Conservation (phyloP, 768 basidiomycete species). For the Tremella fuciformis region DNA sequence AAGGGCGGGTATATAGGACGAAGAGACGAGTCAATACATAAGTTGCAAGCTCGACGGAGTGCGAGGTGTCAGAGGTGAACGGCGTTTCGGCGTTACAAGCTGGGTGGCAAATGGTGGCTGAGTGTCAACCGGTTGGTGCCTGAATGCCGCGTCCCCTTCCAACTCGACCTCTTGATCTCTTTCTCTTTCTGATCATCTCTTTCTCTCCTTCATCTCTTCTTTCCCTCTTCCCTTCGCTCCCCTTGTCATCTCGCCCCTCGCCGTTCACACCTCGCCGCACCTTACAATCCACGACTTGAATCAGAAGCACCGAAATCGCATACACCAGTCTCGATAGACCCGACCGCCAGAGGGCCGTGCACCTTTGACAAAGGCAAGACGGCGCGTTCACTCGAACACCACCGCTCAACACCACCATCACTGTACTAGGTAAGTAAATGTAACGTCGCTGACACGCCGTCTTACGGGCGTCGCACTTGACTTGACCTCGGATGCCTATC, state of each 20-base stretch:
- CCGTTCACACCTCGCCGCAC: neutral
- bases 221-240: slow-evolving; percentile 11
- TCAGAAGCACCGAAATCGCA: neutral
- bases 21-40: neutral
- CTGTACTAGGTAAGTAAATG: too few relatives aligned
- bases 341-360: too few relatives aligned
- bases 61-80: slow-evolving; percentile 8
- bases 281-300: neutral
- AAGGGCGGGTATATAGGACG: neutral
- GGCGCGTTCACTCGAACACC: too few relatives aligned
- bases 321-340: neutral
- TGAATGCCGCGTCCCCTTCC: slow-evolving; percentile 1
- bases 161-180: neutral
- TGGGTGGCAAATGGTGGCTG: neutral
- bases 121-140: neutral
- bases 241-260: neutral
- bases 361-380: too few relatives aligned
- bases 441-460: too few relatives aligned
- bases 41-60: neutral
- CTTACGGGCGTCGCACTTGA: too few relatives aligned
- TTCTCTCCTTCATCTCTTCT: neutral
- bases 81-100: slow-evolving; percentile 17
- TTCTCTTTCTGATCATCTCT: slow-evolving; percentile 10
- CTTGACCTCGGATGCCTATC: too few relatives aligned
- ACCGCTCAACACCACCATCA: neutral